These are phyloP conservation scores for Rubia yunnanensis DNA, from an alignment of 257 asterid species.

Conservation along the genomic window DNA sequence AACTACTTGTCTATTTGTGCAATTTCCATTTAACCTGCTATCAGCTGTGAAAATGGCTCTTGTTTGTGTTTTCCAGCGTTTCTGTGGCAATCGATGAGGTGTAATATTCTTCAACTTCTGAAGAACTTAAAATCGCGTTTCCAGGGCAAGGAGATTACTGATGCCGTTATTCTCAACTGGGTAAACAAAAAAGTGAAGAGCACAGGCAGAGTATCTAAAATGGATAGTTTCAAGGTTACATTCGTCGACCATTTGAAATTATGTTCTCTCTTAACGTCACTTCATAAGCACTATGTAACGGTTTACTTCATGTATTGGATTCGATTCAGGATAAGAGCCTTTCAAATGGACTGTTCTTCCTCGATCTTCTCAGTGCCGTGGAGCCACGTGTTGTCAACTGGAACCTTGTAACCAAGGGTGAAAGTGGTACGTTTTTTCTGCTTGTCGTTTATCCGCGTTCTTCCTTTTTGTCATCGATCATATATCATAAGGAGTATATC, in stretches of 20 bases:
- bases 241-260: slow-evolving; percentile 6
- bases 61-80: slow-evolving; percentile 53
- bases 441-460: not conserved
- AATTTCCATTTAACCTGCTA: slow-evolving; percentile 4
- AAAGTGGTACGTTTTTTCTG: slow-evolving; percentile 48
- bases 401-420: slow-evolving; percentile 95
- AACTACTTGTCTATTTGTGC: slow-evolving; percentile 7
- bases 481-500: too few species aligned
- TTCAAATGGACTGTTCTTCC: slow-evolving; percentile 79
- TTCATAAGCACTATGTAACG: not conserved
- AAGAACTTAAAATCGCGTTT: slow-evolving; percentile 81
- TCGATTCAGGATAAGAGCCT: slow-evolving; percentile 76
- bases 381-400: slow-evolving; percentile 97
- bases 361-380: slow-evolving; percentile 88
- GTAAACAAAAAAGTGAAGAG: slow-evolving; percentile 82
- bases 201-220: slow-evolving; percentile 60
- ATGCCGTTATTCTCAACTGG: slow-evolving; percentile 83
- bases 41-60: not conserved
- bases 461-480: too few species aligned
- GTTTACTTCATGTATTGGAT: slow-evolving; percentile 11
- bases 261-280: not conserved
- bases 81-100: slow-evolving; percentile 98
- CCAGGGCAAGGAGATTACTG: slow-evolving; percentile 84
- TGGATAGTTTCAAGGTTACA: slow-evolving; percentile 87
- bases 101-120: slow-evolving; percentile 90